Evolutionary conservation across 1,139 yeast species (phyloP), one percentile per base, ranked within the genome.

Genomic region (Candida sp.): DNA sequence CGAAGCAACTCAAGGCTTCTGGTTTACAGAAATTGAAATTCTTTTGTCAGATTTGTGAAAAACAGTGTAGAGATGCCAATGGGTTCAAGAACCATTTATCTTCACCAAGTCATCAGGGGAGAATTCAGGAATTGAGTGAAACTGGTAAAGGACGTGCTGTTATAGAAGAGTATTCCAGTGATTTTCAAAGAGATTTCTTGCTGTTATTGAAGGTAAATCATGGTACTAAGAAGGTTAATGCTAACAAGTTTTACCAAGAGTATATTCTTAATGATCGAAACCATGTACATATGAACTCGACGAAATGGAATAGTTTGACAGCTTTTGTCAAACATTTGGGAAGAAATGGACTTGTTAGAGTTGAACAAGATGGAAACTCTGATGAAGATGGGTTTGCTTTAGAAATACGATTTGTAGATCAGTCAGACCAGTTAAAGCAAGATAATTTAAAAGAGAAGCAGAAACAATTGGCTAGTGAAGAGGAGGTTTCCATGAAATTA

Each of bases 61-160:
- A 91, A 57, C 99, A 93, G 65, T 91, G 98, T 61, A 72, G 98
- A 43, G 99, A 95, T 60, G 93, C 87, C 50, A 93, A 93, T 64
- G 99, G 99, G 30, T 93, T 87, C 68, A 84, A 86, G 57, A 87
- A 93, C 58, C 99, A 93, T 62, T 73, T 84, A 19, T 75, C 76
- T 49, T 84, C 96, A 12, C 90, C 88, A 36, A 75, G 87, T 1
- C 99, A 93, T 60, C 66, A 77, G 40, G 77, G 79, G 25, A 79
- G 79, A 45, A 77, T 84, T 47, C 50, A 42, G 49, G 60, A 70
- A 70, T 56, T 40, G 44, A 60, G 66, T 43, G 70, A 76, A 15
- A 64, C 66, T 15, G 75, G 81, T 1, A 63, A 51, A 11, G 64
- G 73, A 1, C 56, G 57, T 3, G 53, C 64, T 22, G 76, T 81